Evolutionary conservation across 345 rosid genomes (phyloP).

Genomic region (Aquilaria malaccensis): DNA sequence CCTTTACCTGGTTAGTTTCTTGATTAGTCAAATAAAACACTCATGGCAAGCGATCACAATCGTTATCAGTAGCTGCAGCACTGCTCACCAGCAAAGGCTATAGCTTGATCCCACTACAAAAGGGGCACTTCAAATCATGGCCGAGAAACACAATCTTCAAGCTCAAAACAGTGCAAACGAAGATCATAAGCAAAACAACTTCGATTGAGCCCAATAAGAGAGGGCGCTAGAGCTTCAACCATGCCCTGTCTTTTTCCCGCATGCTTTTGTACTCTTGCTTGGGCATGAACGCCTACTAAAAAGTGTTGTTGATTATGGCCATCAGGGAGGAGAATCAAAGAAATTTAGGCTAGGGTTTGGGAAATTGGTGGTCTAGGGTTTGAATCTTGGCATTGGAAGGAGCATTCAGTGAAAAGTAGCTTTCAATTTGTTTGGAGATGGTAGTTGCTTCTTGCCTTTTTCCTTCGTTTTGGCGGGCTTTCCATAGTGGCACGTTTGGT

Average conservation of each 20-base stretch:
- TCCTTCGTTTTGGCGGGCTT: conserved; percentile 17
- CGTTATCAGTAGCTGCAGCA: conserved; percentile 34
- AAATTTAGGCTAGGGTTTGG: not conserved
- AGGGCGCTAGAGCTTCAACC: conserved; percentile 68
- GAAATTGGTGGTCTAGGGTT: not conserved
- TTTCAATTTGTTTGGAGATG: not conserved
- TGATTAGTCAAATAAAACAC: conserved; percentile 86
- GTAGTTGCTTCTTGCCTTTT: not conserved
- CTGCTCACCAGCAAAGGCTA: conserved; percentile 43
- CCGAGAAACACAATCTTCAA: conserved; percentile 74
- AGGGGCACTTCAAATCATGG: conserved; percentile 51
- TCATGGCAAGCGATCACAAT: conserved; percentile 56
- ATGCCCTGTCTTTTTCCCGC: conserved; percentile 77
- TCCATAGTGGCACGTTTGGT: not conserved
- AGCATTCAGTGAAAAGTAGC: not conserved
- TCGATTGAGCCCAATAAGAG: conserved; percentile 19
- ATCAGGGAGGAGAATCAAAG: conserved; percentile 20
- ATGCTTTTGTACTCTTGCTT: conserved; percentile 82
- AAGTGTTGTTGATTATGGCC: conserved; percentile 78
- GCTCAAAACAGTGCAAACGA: conserved; percentile 55
- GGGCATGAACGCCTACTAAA: conserved; percentile 89
- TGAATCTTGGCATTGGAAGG: not conserved
- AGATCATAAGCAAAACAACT: conserved; percentile 33
- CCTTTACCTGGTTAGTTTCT: conserved; percentile 26
- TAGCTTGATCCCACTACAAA: conserved; percentile 56